phyloP scores from a whole-genome alignment of 2,329 filamentous ascomycete species.

The Zasmidium angulare region DNA sequence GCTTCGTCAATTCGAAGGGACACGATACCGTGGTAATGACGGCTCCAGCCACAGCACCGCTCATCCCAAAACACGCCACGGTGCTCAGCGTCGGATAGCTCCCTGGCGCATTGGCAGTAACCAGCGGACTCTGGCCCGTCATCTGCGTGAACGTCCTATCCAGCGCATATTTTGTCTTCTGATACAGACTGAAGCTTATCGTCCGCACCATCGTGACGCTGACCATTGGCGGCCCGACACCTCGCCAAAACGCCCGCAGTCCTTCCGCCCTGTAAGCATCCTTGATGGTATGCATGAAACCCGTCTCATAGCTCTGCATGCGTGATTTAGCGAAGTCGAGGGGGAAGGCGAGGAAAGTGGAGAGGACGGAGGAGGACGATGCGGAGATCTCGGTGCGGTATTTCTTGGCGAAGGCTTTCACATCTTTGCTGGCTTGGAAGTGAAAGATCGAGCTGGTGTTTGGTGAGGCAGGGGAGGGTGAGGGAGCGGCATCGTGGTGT shows the following conservation, averaged over 20 bases:
- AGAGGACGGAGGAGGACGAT: constrained; percentile 72
- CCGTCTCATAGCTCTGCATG: constrained; percentile 71
- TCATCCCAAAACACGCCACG: constrained; percentile 71
- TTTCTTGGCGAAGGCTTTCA: constrained; percentile 63
- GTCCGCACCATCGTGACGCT: constrained; percentile 76
- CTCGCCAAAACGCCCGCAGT: constrained; percentile 52
- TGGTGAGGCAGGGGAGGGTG: background rate
- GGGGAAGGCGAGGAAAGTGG: constrained; percentile 78
- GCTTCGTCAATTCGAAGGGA: constrained; percentile 86
- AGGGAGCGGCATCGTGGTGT: background rate
- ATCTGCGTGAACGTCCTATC: constrained; percentile 66
- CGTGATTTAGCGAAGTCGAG: constrained; percentile 87
- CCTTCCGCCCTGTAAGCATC: constrained; percentile 65
- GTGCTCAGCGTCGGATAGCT: constrained; percentile 72
- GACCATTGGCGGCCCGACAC: constrained; percentile 74
- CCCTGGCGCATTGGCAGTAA: constrained; percentile 68
- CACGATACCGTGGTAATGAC: constrained; percentile 79
- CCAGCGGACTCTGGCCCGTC: constrained; percentile 69
- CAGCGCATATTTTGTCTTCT: constrained; percentile 70
- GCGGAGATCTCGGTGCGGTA: constrained; percentile 81
- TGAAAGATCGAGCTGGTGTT: constrained; percentile 17
- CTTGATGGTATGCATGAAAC: constrained; percentile 64
- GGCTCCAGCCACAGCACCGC: constrained; percentile 76
- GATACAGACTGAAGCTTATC: constrained; percentile 78
- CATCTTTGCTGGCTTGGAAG: constrained; percentile 40